Evolutionary conservation across 2,329 filamentous ascomycete genomes (phyloP).

Genomic region (Alternaria arbusti): DNA sequence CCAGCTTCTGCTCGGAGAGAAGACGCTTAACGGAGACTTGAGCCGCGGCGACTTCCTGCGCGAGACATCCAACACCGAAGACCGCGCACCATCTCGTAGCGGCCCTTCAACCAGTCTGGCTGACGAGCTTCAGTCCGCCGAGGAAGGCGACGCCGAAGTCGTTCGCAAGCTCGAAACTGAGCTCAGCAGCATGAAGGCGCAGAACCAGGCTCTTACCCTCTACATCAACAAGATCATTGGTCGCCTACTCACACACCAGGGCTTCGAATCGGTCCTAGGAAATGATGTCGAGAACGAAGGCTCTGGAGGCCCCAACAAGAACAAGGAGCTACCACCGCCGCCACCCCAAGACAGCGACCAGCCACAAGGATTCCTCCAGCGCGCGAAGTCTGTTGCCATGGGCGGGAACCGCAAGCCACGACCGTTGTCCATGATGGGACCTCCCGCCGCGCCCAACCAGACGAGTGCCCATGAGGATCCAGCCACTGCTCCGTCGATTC

Average conservation of each 20-base stretch:
- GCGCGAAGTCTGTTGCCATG: constrained; percentile 65
- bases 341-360: constrained; percentile 63
- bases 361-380: constrained; percentile 58
- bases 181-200: constrained; percentile 79
- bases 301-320: constrained; percentile 57
- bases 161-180: constrained; percentile 77
- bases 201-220: constrained; percentile 95
- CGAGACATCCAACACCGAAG: constrained; percentile 45
- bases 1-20: constrained; percentile 90
- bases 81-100: constrained; percentile 42
- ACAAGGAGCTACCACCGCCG: constrained; percentile 86
- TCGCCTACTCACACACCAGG: constrained; percentile 88
- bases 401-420: constrained; percentile 53
- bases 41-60: constrained; percentile 80
- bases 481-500: constrained; percentile 77
- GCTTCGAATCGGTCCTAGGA: constrained; percentile 92
- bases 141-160: constrained; percentile 56
- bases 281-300: constrained; percentile 62
- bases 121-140: constrained; percentile 80
- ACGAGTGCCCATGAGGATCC: constrained; percentile 62
- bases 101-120: constrained; percentile 59
- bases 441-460: constrained; percentile 33
- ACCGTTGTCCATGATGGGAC: constrained; percentile 49
- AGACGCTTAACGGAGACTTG: constrained; percentile 94
- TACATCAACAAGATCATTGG: constrained; percentile 99